Evolutionary conservation across 2,329 filamentous ascomycete species (phyloP).

Genomic region (Chaetomium sp.): DNA sequence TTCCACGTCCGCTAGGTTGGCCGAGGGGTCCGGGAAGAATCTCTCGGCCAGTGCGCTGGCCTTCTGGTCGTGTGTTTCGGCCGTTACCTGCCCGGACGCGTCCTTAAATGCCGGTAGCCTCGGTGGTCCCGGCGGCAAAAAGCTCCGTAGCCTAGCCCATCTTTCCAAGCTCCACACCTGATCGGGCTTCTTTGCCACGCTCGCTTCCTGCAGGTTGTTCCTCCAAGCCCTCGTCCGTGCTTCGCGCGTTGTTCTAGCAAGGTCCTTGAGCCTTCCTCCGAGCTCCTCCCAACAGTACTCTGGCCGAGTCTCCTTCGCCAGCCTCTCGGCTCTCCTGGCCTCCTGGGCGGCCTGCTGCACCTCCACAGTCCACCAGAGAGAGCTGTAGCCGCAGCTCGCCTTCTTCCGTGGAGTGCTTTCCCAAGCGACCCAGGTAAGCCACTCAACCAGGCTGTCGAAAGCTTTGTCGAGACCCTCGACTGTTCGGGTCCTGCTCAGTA

Average conservation of each 20-base stretch:
- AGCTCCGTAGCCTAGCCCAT: slow-evolving; percentile 5
- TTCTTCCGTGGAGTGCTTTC: too few species aligned
- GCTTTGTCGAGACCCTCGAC: neutral
- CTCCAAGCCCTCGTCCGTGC: too few species aligned
- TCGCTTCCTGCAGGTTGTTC: neutral
- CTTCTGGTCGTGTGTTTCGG: too few species aligned
- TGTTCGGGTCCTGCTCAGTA: neutral
- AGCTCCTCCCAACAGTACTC: slow-evolving; percentile 17
- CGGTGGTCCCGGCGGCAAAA: neutral
- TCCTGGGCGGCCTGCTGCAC: neutral
- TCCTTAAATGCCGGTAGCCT: too few species aligned
- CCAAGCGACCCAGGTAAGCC: neutral
- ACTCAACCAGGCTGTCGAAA: neutral
- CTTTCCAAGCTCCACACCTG: slow-evolving; percentile 13
- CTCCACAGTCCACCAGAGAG: slow-evolving; percentile 1
- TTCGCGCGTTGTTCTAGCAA: neutral
- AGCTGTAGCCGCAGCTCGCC: neutral
- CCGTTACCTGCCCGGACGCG: too few species aligned
- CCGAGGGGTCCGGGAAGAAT: slow-evolving; percentile 2
- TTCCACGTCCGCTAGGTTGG: neutral
- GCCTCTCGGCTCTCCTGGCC: slow-evolving; percentile 15
- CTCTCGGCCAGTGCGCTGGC: too few species aligned
- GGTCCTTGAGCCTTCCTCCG: slow-evolving; percentile 12
- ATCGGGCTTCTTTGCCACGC: slow-evolving; percentile 12
- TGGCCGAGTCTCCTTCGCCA: slow-evolving; percentile 9